Conservation (phyloP, 176 grass and related monocot species). For the Eleusine indica region DNA sequence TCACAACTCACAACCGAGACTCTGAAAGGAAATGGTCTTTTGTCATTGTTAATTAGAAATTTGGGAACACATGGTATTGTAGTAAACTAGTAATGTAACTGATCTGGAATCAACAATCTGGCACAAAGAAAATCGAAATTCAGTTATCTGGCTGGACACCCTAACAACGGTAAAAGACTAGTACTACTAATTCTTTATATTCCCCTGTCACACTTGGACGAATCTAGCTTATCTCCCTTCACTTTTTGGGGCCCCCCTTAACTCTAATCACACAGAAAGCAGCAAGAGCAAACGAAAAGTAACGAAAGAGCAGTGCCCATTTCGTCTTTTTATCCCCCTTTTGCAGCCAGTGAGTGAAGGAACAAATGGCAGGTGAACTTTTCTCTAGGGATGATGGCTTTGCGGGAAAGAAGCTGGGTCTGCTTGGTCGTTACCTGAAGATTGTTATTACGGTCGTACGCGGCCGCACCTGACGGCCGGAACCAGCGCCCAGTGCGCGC, state of each 20-base stretch:
- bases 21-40: not conserved
- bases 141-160: conserved; percentile 3
- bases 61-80: not conserved
- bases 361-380: conserved; percentile 19
- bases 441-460: not conserved
- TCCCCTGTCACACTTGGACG: conserved; percentile 11
- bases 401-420: not conserved
- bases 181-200: conserved; percentile 1
- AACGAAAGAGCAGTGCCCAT: not conserved
- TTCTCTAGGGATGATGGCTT: not conserved
- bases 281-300: not conserved
- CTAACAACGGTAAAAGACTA: not conserved
- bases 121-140: not conserved
- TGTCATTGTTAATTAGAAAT: not conserved
- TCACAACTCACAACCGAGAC: not conserved
- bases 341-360: not conserved
- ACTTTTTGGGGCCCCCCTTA: not conserved
- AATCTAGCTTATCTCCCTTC: not conserved
- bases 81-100: not conserved
- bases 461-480: not conserved
- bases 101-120: not conserved
- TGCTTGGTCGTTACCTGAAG: not conserved
- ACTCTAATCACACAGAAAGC: conserved; percentile 24
- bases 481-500: not conserved
- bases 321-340: conserved; percentile 20